A percentile compares a stretch with the other conserved stretches of the same genome.
These are phyloP conservation scores for Oryza coarctata DNA, from an alignment of 176 grass and related monocot genomes.

Conservation along the genomic window DNA sequence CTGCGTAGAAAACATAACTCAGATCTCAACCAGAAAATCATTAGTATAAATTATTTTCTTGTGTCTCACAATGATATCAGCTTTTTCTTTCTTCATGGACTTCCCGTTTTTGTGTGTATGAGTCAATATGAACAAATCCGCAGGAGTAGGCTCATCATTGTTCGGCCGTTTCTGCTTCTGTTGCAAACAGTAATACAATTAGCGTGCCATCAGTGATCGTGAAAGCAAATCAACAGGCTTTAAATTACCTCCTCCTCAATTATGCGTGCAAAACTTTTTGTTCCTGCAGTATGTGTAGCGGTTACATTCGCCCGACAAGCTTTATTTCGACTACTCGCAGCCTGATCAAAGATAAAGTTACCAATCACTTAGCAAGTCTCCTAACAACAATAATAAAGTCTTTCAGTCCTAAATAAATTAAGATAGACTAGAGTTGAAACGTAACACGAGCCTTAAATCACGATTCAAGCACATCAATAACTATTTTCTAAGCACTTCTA, in stretches of 20 bases:
- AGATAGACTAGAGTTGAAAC: too few species aligned
- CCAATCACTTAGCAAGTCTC: background rate
- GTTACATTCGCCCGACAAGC: slow-evolving; percentile 36
- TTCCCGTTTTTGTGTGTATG: slow-evolving; percentile 55
- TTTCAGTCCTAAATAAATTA: too few species aligned
- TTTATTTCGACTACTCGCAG: slow-evolving; percentile 45
- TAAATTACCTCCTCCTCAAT: slow-evolving; percentile 65
- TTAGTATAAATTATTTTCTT: slow-evolving; percentile 23
- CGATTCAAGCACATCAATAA: too few species aligned
- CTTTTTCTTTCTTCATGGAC: slow-evolving; percentile 40
- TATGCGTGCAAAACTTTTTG: slow-evolving; percentile 55
- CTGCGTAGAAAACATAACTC: slow-evolving; percentile 29
- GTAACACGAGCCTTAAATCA: too few species aligned
- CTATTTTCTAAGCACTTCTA: too few species aligned
- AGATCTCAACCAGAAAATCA: slow-evolving; percentile 7
- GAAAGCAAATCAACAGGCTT: slow-evolving; percentile 5
- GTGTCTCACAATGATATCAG: slow-evolving; percentile 48
- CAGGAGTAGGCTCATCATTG: slow-evolving; percentile 39
- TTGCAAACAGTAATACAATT: slow-evolving; percentile 24
- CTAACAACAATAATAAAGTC: too few species aligned
- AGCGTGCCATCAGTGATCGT: background rate
- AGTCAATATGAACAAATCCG: slow-evolving; percentile 58
- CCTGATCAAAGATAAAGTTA: slow-evolving; percentile 34
- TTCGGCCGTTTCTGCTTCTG: slow-evolving; percentile 50
- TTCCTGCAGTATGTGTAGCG: slow-evolving; percentile 42